Base-by-base conservation (phyloP, 2,329 filamentous ascomycete genomes). In the Aspergillus luchuensis region DNA sequence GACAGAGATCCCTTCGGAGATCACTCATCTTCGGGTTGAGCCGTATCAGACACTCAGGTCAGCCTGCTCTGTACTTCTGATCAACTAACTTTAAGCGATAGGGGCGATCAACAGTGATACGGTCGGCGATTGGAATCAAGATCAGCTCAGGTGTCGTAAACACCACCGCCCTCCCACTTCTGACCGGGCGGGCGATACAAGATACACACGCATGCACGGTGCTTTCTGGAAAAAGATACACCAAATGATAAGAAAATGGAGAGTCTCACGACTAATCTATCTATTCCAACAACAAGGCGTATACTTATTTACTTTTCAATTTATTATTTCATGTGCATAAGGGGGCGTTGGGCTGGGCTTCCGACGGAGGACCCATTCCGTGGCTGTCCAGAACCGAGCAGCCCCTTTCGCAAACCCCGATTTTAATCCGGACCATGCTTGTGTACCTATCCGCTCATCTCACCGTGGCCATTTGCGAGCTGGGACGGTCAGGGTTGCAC, bases 401-500 rank as follows among this genome's bases (percentile, higher is more conserved):
- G 23, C 43, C 53, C 39, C 53, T 45, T 47, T 56, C 25, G 25
- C 41, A 30, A 36, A 28, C 25, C 39, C 43, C 30, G 39, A 45
- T 56, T 36, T 30, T 19, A 15, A 56, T 56, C 23, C 25, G 39
- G 53, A 56, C 39, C 43, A 45, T 56, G 39, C 41, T 47, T 56
- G 53, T 56, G 53, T 47, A 45, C 17, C 53, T 25, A 30, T 56
- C 41, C 43, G 19, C 39, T 43, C 21, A 33, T 21, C 17, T 28
- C 25, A 21, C 15, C 15, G 39, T 33, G n/a, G 17, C 38, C 38
- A 45, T 43, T 33, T 11, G 30, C 45, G 39, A 19, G 41, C 41
- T 63, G 57, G 53, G 54, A 60, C 57, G 19, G 19, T 36, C 54
- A 56, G 49, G 56, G 59, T 64, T 54, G 60, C 52, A 65, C 58